Evolutionary conservation across 2,329 filamentous ascomycete genomes (phyloP), one percentile per base, ranked within the genome.

Genomic region (Hypoxylon sp.): DNA sequence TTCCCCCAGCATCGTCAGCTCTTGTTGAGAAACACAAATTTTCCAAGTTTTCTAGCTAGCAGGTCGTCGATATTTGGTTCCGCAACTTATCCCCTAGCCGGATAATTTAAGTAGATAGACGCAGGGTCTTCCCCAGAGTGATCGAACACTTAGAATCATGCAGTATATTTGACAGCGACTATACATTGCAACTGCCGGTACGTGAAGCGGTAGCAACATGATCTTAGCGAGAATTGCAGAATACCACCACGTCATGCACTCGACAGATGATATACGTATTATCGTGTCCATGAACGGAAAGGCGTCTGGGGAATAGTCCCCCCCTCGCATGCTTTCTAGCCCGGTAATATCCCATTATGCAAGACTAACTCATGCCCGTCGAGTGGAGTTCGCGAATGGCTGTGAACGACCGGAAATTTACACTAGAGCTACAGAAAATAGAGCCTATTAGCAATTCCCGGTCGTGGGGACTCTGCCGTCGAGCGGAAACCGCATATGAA

Each of bases 401-500:
- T 52, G 60, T 57, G 43, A 59, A 41, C 52, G 30, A 57, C 45
- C 60, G 65, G 60, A 51, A 58, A 61, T 61, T 61, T 58, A 48
- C 51, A 52, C 48, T 41, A 53, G 48, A 51, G 21, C 30, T 53
- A 32, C 45, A 50, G 32, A 48, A 52, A 41, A 49, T 30, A 51
- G 58, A 53, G 52, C 49, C 55, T 61, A 67, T 57, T 30, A 59
- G 25, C 52, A 51, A 63, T 72, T 57, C 65, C 67, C 62, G 65
- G 67, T 63, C 65, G 59, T 70, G 60, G 65, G 62, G 63, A 67
- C 61, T 25, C 62, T 49, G 46, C 46, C 49, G 36, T 63, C 50
- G 25, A 56, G 45, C 53, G 34, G 19, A 55, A 25, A 30, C 65
- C 46, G 62, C 68, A 70, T 56, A 70, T 70, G 65, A 64, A 65